These are phyloP conservation scores for Rhynchospora pubera DNA, from an alignment of 176 grass and related monocot species.

Conservation along the genomic window DNA sequence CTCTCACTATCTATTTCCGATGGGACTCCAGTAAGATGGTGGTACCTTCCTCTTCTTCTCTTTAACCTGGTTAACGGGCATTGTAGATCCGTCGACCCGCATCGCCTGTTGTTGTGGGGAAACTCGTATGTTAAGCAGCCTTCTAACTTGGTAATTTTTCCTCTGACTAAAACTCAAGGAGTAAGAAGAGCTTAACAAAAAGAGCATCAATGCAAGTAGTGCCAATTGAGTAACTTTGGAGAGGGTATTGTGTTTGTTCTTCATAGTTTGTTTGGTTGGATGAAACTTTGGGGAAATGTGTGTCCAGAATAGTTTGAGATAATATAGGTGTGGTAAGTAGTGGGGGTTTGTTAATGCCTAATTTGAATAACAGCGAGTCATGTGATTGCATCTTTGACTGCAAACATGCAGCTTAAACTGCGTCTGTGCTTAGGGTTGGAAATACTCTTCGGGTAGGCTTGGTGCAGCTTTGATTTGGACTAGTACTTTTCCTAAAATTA, in stretches of 20 bases:
- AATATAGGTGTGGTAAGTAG: not conserved
- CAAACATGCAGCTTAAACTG: not conserved
- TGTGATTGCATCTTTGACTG: constrained; percentile 23
- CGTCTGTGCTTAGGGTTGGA: not conserved
- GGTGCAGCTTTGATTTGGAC: not conserved
- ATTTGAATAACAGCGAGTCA: constrained; percentile 14
- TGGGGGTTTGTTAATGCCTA: not conserved
- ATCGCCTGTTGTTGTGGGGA: not conserved
- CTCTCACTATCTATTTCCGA: not conserved
- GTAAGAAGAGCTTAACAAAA: not conserved
- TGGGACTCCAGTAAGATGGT: not conserved
- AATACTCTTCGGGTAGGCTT: not conserved
- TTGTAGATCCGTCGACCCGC: not conserved
- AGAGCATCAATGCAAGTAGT: constrained; percentile 11
- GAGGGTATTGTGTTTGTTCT: constrained; percentile 4
- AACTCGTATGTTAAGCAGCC: constrained; percentile 2
- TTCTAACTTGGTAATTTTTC: constrained; percentile 11
- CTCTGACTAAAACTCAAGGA: constrained; percentile 5
- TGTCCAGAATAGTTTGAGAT: constrained; percentile 9
- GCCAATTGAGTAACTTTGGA: not conserved
- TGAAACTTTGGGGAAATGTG: not conserved
- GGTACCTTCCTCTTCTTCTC: constrained; percentile 14
- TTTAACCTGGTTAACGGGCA: not conserved
- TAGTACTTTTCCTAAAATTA: not conserved
- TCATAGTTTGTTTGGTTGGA: not conserved